phyloP scores from a whole-genome alignment of 495 filamentous ascomycete genomes.

The Echria macrotheca region DNA sequence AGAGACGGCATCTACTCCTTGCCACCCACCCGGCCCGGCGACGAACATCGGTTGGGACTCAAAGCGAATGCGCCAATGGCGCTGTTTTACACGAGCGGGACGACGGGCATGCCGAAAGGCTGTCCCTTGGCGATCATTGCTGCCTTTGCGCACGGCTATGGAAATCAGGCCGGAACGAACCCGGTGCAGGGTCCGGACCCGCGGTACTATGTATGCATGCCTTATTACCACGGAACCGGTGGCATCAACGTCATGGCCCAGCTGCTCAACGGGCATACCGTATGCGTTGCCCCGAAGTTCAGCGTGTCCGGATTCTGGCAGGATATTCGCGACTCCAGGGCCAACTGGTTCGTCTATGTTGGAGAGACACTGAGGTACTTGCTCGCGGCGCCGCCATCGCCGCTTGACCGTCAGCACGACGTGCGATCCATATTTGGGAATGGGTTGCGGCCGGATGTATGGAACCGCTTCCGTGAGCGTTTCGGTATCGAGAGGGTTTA shows the following conservation, averaged over 20 bases:
- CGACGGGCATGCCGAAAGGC: slow-evolving; percentile 50
- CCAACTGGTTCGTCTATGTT: slow-evolving; percentile 76
- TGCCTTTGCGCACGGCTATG: slow-evolving; percentile 25
- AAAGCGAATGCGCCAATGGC: slow-evolving; percentile 48
- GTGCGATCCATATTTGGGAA: slow-evolving; percentile 70
- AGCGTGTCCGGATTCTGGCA: slow-evolving; percentile 67
- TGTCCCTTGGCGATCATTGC: slow-evolving; percentile 43
- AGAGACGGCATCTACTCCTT: slow-evolving; percentile 43
- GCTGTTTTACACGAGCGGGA: slow-evolving; percentile 63
- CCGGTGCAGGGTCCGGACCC: slow-evolving; percentile 9
- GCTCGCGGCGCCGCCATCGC: slow-evolving; percentile 59
- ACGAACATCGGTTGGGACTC: slow-evolving; percentile 44
- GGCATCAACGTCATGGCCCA: slow-evolving; percentile 49
- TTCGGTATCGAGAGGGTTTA: slow-evolving; percentile 53
- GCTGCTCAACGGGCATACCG: slow-evolving; percentile 52
- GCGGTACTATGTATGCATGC: slow-evolving; percentile 62
- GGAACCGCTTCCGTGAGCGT: slow-evolving; percentile 61
- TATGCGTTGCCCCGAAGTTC: slow-evolving; percentile 69
- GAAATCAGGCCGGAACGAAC: slow-evolving; percentile 16
- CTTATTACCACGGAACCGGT: slow-evolving; percentile 74
- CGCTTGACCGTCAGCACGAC: slow-evolving; percentile 59
- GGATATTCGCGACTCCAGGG: slow-evolving; percentile 61
- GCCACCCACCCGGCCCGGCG: slow-evolving; percentile 43
- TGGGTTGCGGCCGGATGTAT: slow-evolving; percentile 72
- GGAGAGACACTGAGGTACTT: slow-evolving; percentile 76